Evolutionary conservation across 1,284 basidiomycete genomes (phyloP).

Genomic region (Cutaneotrichosporon sp.): DNA sequence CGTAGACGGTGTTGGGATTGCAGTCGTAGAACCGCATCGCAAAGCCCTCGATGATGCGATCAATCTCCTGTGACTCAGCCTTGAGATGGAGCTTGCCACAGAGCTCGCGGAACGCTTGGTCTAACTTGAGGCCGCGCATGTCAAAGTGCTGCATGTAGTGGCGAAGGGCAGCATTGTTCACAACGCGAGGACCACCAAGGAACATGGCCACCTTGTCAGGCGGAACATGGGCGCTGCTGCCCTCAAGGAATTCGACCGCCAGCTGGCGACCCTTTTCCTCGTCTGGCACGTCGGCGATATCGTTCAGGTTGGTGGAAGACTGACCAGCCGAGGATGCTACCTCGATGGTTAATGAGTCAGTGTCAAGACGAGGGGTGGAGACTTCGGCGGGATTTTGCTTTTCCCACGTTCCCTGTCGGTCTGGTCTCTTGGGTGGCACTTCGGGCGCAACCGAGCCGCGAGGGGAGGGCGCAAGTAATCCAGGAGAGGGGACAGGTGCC

Average conservation of each 20-base stretch:
- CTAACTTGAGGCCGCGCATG: constrained; percentile 73
- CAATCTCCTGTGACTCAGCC: constrained; percentile 96
- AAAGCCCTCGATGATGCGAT: constrained; percentile 90
- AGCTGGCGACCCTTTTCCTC: constrained; percentile 66
- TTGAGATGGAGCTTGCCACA: constrained; percentile 89
- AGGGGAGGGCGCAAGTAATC: neutral
- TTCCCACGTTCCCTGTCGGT: neutral
- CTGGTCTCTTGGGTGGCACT: neutral
- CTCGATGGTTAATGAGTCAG: constrained; percentile 10
- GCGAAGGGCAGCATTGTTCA: constrained; percentile 70
- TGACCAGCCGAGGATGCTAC: constrained; percentile 13
- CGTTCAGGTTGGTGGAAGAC: constrained; percentile 11
- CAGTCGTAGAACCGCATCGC: constrained; percentile 84
- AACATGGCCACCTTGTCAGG: constrained; percentile 94
- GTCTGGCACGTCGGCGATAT: constrained; percentile 22
- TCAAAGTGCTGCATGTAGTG: constrained; percentile 87
- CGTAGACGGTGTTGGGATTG: constrained; percentile 73
- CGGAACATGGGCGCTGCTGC: constrained; percentile 74
- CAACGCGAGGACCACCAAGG: constrained; percentile 73
- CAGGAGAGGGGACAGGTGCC: neutral
- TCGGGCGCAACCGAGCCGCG: neutral
- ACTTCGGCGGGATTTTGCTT: neutral
- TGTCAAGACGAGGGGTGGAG: neutral
- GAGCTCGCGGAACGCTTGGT: constrained; percentile 81
- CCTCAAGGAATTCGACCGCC: constrained; percentile 76